A percentile compares a stretch with the other conserved stretches of the same genome.
These are phyloP conservation scores for Lanmaoa pseudosensibilis DNA, from an alignment of 768 basidiomycete genomes.

Conservation along the genomic window DNA sequence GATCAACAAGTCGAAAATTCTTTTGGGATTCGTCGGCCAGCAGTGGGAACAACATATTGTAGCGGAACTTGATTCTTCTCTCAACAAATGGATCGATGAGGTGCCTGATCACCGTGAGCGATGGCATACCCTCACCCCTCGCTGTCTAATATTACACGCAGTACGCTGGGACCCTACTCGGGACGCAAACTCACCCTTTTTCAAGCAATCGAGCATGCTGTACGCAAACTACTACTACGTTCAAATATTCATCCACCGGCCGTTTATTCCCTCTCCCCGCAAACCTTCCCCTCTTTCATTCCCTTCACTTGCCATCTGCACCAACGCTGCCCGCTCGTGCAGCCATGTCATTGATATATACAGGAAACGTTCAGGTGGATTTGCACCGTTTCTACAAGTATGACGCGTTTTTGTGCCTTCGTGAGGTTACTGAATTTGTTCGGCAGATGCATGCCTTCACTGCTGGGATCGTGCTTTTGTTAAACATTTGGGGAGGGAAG, in stretches of 20 bases:
- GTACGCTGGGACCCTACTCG: conserved; percentile 47
- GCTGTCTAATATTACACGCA: conserved; percentile 20
- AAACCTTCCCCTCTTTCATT: conserved; percentile 49
- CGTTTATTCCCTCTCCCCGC: conserved; percentile 68
- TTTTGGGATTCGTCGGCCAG: conserved; percentile 48
- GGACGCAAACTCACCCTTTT: conserved; percentile 34
- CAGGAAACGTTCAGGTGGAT: conserved; percentile 33
- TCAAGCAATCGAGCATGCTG: conserved; percentile 52
- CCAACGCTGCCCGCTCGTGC: conserved; percentile 79
- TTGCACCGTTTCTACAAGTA: conserved; percentile 33
- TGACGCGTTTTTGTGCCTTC: background rate
- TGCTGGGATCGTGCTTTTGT: conserved; percentile 51
- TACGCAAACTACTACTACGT: conserved; percentile 55
- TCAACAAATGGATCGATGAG: conserved; percentile 77
- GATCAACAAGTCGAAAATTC: conserved; percentile 60
- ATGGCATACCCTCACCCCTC: background rate
- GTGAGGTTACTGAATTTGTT: background rate
- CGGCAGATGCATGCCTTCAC: conserved; percentile 44
- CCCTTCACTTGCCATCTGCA: conserved; percentile 77
- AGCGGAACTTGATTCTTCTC: conserved; percentile 68
- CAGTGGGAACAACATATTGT: conserved; percentile 68
- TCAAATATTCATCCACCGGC: conserved; percentile 74
- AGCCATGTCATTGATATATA: conserved; percentile 68
- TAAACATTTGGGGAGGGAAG: conserved; percentile 57
- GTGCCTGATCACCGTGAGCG: conserved; percentile 49